phyloP scores from a whole-genome alignment of 805 yeast species.

The Ogataea zsoltii region DNA sequence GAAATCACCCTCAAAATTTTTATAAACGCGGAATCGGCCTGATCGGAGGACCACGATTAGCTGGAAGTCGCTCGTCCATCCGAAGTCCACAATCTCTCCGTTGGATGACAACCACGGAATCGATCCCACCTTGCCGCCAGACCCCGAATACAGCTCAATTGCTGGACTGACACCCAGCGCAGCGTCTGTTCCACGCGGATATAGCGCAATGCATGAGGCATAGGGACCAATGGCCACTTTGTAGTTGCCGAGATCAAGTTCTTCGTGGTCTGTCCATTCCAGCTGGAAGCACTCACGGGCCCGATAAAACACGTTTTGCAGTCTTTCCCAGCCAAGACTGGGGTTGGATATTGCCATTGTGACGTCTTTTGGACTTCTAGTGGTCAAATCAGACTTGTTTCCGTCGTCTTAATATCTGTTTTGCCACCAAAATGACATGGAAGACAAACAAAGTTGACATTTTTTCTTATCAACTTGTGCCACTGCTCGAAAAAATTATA shows the following conservation, averaged over 20 bases:
- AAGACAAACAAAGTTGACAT: no score
- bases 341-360: constrained; percentile 26
- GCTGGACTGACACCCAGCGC: constrained; percentile 6
- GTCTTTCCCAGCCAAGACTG: constrained; percentile 67
- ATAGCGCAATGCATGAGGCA: constrained; percentile 57
- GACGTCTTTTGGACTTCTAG: not conserved
- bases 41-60: constrained; percentile 54
- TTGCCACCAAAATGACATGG: no score
- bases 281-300: constrained; percentile 56
- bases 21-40: constrained; percentile 57
- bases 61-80: constrained; percentile 54
- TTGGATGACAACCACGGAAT: constrained; percentile 47
- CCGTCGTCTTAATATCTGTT: no score
- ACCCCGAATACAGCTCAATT: constrained; percentile 36
- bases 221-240: constrained; percentile 50
- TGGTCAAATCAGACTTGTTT: no score
- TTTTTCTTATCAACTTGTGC: no score
- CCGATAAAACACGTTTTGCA: constrained; percentile 69
- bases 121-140: constrained; percentile 32
- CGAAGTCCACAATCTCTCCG: constrained; percentile 54
- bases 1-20: constrained; percentile 69
- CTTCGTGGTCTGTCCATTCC: constrained; percentile 44
- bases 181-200: constrained; percentile 30
- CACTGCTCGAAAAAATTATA: no score
- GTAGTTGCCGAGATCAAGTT: constrained; percentile 37